Percentiles rank a stretch among this genome's conserved stretches.
Conservation (phyloP, 164 flowering plant genomes). For the Annona cherimola region DNA sequence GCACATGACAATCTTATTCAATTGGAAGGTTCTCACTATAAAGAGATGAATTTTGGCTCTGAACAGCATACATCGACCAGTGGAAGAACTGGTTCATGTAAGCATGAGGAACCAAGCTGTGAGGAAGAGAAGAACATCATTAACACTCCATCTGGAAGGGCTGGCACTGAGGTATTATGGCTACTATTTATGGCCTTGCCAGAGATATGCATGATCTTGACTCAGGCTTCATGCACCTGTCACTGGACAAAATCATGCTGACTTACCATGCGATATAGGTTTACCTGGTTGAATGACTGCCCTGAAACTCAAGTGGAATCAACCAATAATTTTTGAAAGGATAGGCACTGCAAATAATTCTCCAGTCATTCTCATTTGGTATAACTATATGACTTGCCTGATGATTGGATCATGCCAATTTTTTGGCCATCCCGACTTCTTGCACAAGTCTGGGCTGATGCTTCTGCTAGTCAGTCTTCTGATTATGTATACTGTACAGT, state of each 20-base stretch:
- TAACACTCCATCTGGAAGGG: conserved; percentile 16
- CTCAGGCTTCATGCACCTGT: background rate
- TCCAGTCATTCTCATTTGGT: background rate
- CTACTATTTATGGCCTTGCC: background rate
- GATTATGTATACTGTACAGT: background rate
- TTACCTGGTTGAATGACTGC: background rate
- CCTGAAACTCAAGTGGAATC: background rate
- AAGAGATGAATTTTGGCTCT: conserved; percentile 25
- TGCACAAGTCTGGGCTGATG: background rate
- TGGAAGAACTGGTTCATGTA: conserved; percentile 24
- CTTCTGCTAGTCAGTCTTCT: background rate
- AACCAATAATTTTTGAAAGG: background rate
- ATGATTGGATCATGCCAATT: background rate
- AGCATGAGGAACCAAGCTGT: conserved; percentile 22
- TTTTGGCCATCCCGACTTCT: background rate
- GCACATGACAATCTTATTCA: conserved; percentile 14
- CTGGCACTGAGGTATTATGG: conserved; percentile 27
- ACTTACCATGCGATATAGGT: background rate
- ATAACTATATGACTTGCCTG: background rate
- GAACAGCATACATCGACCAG: conserved; percentile 29
- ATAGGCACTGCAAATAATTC: background rate
- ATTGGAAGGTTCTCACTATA: conserved; percentile 5
- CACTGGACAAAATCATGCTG: background rate
- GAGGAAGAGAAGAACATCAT: conserved; percentile 17
- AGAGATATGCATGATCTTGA: background rate